Conservation (phyloP, 371 early-diverging fungal genomes). For the Lichtheimia hyalospora region DNA sequence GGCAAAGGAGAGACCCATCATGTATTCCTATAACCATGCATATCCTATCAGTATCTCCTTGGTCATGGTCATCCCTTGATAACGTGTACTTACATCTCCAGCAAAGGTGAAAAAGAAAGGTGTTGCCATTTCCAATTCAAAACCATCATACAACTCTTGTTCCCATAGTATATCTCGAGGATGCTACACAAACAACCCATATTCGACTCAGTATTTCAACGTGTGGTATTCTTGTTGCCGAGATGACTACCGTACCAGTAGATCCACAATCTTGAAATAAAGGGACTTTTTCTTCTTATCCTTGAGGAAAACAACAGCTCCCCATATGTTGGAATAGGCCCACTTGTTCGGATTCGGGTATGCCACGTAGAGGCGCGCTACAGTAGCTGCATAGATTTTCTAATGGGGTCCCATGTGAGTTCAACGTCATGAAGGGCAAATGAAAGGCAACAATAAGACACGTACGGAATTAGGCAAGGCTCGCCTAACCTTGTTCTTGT, state of each 20-base stretch:
- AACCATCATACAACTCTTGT: conserved; percentile 77
- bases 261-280: conserved; percentile 78
- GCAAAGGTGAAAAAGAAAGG: conserved; percentile 88
- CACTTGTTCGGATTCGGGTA: conserved; percentile 70
- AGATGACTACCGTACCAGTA: conserved; percentile 48
- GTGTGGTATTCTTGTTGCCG: neutral
- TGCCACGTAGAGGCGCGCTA: conserved; percentile 84
- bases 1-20: conserved; percentile 85
- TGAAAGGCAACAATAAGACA: conserved; percentile 1
- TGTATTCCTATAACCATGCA: conserved; percentile 52
- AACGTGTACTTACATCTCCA: conserved; percentile 63
- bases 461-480: conserved; percentile 49
- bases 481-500: conserved; percentile 49
- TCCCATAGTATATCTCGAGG: conserved; percentile 78
- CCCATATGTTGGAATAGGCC: conserved; percentile 79
- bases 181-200: conserved; percentile 30
- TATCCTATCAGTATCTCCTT: too few species aligned
- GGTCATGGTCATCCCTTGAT: neutral
- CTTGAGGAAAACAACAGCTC: conserved; percentile 75
- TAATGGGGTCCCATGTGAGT: conserved; percentile 20
- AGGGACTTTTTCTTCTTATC: conserved; percentile 65
- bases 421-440: neutral
- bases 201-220: neutral
- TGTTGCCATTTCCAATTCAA: conserved; percentile 71
- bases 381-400: conserved; percentile 86